A percentile compares a stretch with the other conserved stretches of the same genome.
These are phyloP conservation scores for Holtermannia corniformis DNA, from an alignment of 768 basidiomycete genomes.

Conservation along the genomic window DNA sequence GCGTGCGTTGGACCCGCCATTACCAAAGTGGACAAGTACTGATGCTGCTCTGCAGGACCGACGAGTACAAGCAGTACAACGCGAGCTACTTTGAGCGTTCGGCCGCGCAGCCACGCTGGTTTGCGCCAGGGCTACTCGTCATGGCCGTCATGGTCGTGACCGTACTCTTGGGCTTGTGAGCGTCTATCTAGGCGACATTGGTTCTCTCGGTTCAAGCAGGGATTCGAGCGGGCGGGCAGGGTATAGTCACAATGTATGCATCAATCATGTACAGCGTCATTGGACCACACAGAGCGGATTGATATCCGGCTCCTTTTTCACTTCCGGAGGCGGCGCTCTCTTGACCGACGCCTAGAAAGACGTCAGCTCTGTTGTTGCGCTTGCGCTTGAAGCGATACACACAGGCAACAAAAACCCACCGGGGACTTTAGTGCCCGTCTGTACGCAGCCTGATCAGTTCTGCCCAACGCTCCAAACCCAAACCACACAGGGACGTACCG, in stretches of 20 bases:
- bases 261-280: too few species aligned
- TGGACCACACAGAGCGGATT: not conserved
- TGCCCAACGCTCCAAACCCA: not conserved
- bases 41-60: not conserved
- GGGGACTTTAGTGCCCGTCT: conserved; percentile 34
- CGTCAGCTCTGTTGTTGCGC: not conserved
- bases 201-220: too few species aligned
- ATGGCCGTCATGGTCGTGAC: not conserved
- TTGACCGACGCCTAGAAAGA: not conserved
- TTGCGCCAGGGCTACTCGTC: not conserved
- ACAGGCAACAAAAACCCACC: conserved; percentile 34
- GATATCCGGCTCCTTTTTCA: not conserved
- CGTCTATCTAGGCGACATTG: not conserved
- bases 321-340: not conserved
- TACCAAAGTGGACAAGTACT: not conserved
- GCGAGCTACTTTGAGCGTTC: not conserved
- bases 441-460: not conserved
- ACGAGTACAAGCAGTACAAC: not conserved
- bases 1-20: not conserved
- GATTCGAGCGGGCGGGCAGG: too few species aligned
- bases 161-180: not conserved
- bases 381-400: not conserved
- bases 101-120: not conserved
- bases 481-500: conserved; percentile 13
- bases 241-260: too few species aligned